phyloP scores from a whole-genome alignment of 371 early-diverging fungal species.

The Zancudomyces culisetae region DNA sequence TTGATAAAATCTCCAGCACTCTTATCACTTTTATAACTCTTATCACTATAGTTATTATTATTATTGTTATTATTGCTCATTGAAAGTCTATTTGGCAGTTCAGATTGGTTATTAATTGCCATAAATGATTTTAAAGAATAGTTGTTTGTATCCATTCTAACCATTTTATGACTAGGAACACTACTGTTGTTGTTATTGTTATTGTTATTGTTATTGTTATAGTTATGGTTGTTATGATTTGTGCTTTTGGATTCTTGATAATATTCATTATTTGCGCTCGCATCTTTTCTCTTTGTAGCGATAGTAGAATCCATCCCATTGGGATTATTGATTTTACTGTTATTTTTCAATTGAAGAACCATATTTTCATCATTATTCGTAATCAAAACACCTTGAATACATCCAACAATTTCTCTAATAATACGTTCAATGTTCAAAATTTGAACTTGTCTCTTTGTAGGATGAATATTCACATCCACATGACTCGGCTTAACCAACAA shows the following conservation, averaged over 20 bases:
- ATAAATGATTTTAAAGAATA: constrained; percentile 20
- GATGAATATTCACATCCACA: constrained; percentile 98
- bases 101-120: too few relatives aligned
- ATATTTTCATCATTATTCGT: constrained; percentile 26
- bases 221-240: too few relatives aligned
- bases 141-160: constrained; percentile 31
- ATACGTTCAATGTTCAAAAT: constrained; percentile 80
- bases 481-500: constrained; percentile 58
- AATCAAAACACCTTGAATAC: constrained; percentile 30
- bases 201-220: not conserved
- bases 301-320: not conserved
- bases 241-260: too few relatives aligned
- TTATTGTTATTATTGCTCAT: too few relatives aligned
- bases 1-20: too few relatives aligned
- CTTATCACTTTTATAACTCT: too few relatives aligned
- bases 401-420: constrained; percentile 37
- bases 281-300: constrained; percentile 5
- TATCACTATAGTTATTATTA: too few relatives aligned
- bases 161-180: constrained; percentile 26
- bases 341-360: constrained; percentile 21
- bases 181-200: not conserved
- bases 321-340: not conserved
- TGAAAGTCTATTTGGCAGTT: too few relatives aligned
- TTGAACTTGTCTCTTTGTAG: constrained; percentile 85
- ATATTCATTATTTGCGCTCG: not conserved